Percentiles rank a stretch among this genome's conserved stretches.
Conservation (phyloP, 768 basidiomycete species). For the Clitopilus passeckerianus region DNA sequence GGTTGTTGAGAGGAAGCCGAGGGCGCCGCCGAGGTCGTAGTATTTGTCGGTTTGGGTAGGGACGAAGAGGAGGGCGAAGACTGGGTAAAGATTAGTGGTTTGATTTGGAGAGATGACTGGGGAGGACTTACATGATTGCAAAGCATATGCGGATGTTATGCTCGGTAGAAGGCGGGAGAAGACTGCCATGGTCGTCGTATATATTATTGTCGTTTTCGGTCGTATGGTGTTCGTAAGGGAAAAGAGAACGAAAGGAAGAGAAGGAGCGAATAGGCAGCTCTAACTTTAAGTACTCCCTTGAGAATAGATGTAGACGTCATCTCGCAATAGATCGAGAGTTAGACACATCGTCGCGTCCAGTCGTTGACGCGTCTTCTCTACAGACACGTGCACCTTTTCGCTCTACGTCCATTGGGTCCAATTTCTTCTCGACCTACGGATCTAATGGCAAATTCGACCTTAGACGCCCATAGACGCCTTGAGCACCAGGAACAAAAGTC, state of each 20-base stretch:
- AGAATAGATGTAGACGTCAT: too few species aligned
- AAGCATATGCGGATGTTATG: slow-evolving; percentile 41
- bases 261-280: neutral
- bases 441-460: too few species aligned
- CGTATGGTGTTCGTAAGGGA: neutral
- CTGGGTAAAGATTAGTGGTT: slow-evolving; percentile 19
- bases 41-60: slow-evolving; percentile 61
- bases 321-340: too few species aligned
- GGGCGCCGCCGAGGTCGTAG: slow-evolving; percentile 64
- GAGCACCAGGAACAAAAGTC: too few species aligned
- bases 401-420: too few species aligned
- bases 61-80: slow-evolving; percentile 56
- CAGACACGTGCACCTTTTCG: too few species aligned
- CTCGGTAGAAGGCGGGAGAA: slow-evolving; percentile 49
- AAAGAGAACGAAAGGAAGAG: neutral
- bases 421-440: too few species aligned
- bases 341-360: too few species aligned
- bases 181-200: slow-evolving; percentile 29
- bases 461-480: too few species aligned
- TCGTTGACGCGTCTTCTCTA: too few species aligned
- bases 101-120: neutral
- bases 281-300: too few species aligned
- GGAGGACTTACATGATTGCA: slow-evolving; percentile 39
- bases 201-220: neutral
- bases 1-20: slow-evolving; percentile 63